Conservation (phyloP, 257 asterid genomes). For the Solanum paucissectum region DNA sequence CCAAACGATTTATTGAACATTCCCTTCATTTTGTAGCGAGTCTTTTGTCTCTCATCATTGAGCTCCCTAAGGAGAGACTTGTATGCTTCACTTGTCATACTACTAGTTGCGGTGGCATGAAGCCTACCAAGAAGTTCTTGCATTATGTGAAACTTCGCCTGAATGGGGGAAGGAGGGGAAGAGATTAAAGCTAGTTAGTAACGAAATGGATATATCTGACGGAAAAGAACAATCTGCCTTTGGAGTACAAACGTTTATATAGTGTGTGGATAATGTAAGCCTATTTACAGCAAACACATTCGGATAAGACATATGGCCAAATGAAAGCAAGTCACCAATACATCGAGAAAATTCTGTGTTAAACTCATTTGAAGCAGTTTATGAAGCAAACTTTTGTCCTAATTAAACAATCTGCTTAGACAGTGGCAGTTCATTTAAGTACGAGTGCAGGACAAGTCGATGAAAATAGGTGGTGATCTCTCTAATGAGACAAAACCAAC, state of each 20-base stretch:
- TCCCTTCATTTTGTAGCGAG: conserved; percentile 60
- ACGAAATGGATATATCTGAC: not conserved
- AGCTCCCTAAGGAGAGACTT: conserved; percentile 62
- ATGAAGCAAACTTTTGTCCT: not conserved
- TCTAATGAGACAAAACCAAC: not conserved
- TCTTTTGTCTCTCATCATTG: conserved; percentile 70
- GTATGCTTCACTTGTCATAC: conserved; percentile 44
- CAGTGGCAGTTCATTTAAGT: not conserved
- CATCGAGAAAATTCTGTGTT: not conserved
- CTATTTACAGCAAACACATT: not conserved
- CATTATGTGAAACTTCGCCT: conserved; percentile 86
- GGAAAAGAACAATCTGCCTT: not conserved
- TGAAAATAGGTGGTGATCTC: not conserved
- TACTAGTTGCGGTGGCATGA: conserved; percentile 53
- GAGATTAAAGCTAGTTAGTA: not conserved
- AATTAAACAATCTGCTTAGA: not conserved
- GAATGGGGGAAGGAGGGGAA: conserved; percentile 1
- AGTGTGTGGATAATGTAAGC: not conserved
- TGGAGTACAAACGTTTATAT: not conserved
- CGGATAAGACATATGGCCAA: not conserved
- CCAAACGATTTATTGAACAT: conserved; percentile 91
- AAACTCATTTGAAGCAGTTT: not conserved
- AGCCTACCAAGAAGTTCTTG: conserved; percentile 90
- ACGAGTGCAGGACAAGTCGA: not conserved
- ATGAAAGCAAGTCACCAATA: not conserved